phyloP scores from a whole-genome alignment of 2,329 filamentous ascomycete species.

The Calonectria pauciramosa region DNA sequence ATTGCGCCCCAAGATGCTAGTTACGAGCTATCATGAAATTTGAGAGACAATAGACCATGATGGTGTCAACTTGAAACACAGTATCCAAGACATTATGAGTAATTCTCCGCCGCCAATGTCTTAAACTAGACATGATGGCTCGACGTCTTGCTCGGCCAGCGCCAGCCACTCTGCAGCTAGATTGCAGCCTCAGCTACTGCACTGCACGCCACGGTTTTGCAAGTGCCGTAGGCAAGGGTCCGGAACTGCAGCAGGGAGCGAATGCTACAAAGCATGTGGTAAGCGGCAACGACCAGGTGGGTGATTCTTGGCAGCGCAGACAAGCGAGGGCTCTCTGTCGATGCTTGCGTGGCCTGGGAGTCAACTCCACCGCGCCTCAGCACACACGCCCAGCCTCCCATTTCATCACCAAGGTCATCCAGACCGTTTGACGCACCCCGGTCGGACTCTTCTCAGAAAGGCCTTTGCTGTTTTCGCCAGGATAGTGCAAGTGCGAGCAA shows the following conservation, averaged over 20 bases:
- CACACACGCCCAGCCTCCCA: slow-evolving; percentile 16
- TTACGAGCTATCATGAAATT: slow-evolving; percentile 18
- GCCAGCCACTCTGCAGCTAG: slow-evolving; percentile 11
- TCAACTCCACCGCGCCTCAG: slow-evolving; percentile 14
- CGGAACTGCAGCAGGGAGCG: background rate
- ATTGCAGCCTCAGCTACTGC: slow-evolving; percentile 14
- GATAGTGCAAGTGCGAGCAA: background rate
- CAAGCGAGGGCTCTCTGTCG: slow-evolving; percentile 15
- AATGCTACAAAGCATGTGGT: slow-evolving; percentile 2
- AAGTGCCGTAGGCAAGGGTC: background rate
- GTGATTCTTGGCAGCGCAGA: slow-evolving; percentile 7
- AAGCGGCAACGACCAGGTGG: slow-evolving; percentile 6
- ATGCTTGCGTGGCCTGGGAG: slow-evolving; percentile 21
- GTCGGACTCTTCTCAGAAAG: background rate
- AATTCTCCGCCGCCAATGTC: slow-evolving; percentile 22
- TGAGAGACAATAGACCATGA: slow-evolving; percentile 35
- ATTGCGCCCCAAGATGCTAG: slow-evolving; percentile 3
- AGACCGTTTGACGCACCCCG: background rate
- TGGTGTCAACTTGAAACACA: slow-evolving; percentile 31
- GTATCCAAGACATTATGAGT: slow-evolving; percentile 1
- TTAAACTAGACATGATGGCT: background rate
- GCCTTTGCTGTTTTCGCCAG: background rate
- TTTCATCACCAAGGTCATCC: slow-evolving; percentile 2
- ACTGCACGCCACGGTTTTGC: slow-evolving; percentile 6
- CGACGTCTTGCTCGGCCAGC: background rate